Evolutionary conservation across 345 rosid species (phyloP), one percentile per base, ranked within the genome.

Genomic region (Kernera saxatilis): DNA sequence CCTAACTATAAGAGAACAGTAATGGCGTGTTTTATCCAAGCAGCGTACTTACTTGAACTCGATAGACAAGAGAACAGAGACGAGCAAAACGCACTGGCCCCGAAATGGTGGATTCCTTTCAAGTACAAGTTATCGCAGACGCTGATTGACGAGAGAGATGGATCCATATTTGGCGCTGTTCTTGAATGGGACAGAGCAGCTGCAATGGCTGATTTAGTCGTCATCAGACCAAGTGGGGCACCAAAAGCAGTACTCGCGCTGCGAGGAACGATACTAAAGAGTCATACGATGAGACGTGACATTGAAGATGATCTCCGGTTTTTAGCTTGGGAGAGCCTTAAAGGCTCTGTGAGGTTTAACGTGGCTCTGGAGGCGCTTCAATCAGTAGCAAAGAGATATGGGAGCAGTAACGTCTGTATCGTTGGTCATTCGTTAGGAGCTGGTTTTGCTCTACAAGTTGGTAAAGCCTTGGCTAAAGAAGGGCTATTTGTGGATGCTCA

Each of bases 391-490:
- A 84, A 80, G 73, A 85, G 82, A 62, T 86, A 85, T 19, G 99
- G 98, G 26, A 90, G 97, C 78, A 75, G 71, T 77, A 87, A 87
- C 30, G 96, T 90, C 1, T 91, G 96, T 74, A 55, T 92, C 11
- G 96, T 90, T 4, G 98, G 98, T 27, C 99, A 94, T 82, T 94
- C 99, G 0, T 76, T 94, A 36, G 99, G 99, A 49, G 99, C 99
- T 25, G 98, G 96, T 21, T 89, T 94, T 70, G 97, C 99, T 26
- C 74, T 94, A 27, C 99, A 94, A 75, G 97, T 90, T 7, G 99
- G 98, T n/a, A 94, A 92, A 70, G 83, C 97, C 6, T 80, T 94
- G 75, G 99, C 97, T 0, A 87, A 88, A 76, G 88, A 94, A 64
- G 96, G 96, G 2, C 46, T 87, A 10, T 85, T 64, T 27, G 92